These are phyloP conservation scores for Phytopythium cucurbitacearum DNA, from an alignment of 352 stramenopile genomes.

Conservation along the genomic window DNA sequence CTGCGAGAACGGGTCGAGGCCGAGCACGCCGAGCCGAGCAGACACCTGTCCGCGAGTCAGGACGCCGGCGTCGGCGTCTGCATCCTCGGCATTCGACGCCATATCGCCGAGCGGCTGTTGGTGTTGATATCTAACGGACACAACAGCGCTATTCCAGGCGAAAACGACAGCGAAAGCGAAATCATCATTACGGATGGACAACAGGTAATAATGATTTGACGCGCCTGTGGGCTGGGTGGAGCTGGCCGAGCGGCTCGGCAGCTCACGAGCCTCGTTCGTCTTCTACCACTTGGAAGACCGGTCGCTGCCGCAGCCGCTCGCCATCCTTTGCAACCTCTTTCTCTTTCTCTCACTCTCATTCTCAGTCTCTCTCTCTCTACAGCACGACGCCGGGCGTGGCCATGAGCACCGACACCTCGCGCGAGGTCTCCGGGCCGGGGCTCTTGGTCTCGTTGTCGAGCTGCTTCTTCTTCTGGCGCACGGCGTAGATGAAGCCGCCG, in stretches of 20 bases:
- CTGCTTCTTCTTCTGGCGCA: constrained; percentile 50
- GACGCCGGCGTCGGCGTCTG: constrained; percentile 5
- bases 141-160: constrained; percentile 5
- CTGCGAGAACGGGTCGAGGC: constrained; percentile 61
- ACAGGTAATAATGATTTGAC: constrained; percentile 5
- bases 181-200: constrained; percentile 2
- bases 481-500: constrained; percentile 35
- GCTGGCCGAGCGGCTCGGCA: too few species aligned
- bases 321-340: too few species aligned
- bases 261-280: too few species aligned
- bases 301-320: too few species aligned
- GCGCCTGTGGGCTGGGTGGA: too few species aligned
- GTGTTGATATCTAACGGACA: neutral
- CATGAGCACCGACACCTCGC: constrained; percentile 31
- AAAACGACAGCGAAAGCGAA: constrained; percentile 9
- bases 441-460: constrained; percentile 40
- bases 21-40: constrained; percentile 38
- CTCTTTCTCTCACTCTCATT: too few species aligned
- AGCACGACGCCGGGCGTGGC: constrained; percentile 20
- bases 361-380: constrained; percentile 3
- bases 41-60: constrained; percentile 31
- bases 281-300: too few species aligned
- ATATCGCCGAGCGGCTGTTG: neutral
- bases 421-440: constrained; percentile 21
- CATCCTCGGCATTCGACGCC: neutral